Percentiles rank a stretch among this genome's conserved stretches.
phyloP scores from a whole-genome alignment of 257 asterid species.

The Solanum phureja region DNA sequence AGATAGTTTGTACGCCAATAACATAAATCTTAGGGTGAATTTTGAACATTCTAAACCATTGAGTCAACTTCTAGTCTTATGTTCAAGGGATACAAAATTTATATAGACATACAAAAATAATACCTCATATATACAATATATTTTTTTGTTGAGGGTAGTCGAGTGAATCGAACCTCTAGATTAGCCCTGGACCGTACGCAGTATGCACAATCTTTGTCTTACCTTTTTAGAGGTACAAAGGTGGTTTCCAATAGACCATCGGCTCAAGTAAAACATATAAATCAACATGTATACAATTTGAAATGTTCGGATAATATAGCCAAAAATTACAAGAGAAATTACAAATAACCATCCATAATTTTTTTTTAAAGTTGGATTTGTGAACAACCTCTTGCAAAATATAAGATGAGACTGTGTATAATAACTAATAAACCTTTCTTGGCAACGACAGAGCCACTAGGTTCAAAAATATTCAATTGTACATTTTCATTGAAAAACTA shows the following conservation, averaged over 20 bases:
- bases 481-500: not conserved
- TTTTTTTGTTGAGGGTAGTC: not conserved
- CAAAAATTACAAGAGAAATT: not conserved
- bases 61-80: not conserved
- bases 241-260: accelerated
- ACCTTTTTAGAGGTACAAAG: not conserved
- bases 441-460: not conserved
- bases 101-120: not conserved
- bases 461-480: not conserved
- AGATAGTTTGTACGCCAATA: not conserved
- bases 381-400: not conserved
- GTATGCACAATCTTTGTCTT: not conserved
- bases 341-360: not conserved
- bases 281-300: not conserved
- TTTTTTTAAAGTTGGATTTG: not conserved
- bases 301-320: not conserved
- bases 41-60: too few relatives aligned
- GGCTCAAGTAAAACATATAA: not conserved
- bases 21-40: not conserved
- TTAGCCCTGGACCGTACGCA: not conserved
- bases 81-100: not conserved
- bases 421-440: not conserved
- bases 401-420: accelerated
- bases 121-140: not conserved
- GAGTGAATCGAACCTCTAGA: not conserved